Evolutionary conservation across 345 rosid genomes (phyloP).

Genomic region (Noccaea caerulescens): DNA sequence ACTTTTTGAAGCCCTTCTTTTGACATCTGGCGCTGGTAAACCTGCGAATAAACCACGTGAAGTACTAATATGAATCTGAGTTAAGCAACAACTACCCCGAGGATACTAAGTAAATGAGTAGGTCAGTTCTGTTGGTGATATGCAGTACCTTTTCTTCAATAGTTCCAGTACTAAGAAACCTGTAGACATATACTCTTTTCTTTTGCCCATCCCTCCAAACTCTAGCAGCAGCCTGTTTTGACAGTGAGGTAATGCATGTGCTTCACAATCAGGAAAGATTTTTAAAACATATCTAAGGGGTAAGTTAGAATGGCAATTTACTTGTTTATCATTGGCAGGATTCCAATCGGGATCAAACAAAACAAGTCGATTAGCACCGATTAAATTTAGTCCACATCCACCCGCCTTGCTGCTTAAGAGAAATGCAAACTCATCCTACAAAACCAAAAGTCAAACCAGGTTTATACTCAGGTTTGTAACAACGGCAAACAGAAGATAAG

Average conservation of each 20-base stretch:
- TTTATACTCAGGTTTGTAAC: constrained; percentile 22
- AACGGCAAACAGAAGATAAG: constrained; percentile 13
- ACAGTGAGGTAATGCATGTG: constrained; percentile 32
- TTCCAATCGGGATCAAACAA: constrained; percentile 99
- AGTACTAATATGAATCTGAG: constrained; percentile 28
- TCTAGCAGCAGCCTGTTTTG: constrained; percentile 95
- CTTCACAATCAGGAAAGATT: constrained; percentile 35
- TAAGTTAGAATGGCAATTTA: constrained; percentile 38
- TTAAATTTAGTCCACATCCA: constrained; percentile 97
- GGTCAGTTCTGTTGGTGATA: background rate
- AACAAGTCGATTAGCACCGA: constrained; percentile 92
- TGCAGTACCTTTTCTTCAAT: constrained; percentile 92
- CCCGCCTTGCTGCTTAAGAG: constrained; percentile 99
- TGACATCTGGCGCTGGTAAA: constrained; percentile 97
- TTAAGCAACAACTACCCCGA: constrained; percentile 20
- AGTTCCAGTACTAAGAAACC: constrained; percentile 95
- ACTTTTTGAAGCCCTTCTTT: constrained; percentile 99
- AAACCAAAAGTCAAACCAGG: constrained; percentile 31
- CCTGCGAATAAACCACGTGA: constrained; percentile 54
- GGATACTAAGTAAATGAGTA: background rate
- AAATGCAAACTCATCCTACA: constrained; percentile 95
- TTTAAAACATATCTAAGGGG: constrained; percentile 16
- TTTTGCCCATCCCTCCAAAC: constrained; percentile 99
- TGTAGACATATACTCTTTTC: constrained; percentile 93
- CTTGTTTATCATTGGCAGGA: constrained; percentile 99